Conservation (phyloP, 2,329 filamentous ascomycete genomes). For the Sclerotinia spermophila region DNA sequence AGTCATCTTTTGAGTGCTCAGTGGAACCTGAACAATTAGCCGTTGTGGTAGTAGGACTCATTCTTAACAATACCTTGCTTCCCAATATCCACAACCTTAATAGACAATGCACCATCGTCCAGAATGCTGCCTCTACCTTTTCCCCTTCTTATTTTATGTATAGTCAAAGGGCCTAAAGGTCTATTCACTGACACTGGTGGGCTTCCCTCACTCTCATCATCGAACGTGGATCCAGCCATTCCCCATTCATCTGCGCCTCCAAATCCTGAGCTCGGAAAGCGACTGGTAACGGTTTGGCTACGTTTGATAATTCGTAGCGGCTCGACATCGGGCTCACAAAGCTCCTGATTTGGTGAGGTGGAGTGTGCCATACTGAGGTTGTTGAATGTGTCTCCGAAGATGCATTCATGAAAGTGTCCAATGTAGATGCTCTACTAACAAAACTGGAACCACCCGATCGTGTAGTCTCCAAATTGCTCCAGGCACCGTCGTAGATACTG, state of each 20-base stretch:
- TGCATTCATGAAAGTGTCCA: conserved; percentile 32
- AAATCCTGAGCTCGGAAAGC: conserved; percentile 27
- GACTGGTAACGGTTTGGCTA: conserved; percentile 34
- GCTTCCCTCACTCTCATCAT: conserved; percentile 30
- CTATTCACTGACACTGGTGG: conserved; percentile 30
- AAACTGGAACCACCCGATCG: conserved; percentile 25
- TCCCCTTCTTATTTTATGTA: conserved; percentile 29
- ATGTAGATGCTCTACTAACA: conserved; percentile 23
- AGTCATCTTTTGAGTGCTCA: background rate
- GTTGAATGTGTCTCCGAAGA: conserved; percentile 15
- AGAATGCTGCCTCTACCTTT: conserved; percentile 27
- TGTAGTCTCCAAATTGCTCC: conserved; percentile 39
- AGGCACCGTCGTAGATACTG: conserved; percentile 39
- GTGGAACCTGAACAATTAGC: background rate
- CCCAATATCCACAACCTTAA: conserved; percentile 6
- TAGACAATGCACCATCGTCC: conserved; percentile 25
- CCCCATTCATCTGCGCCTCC: conserved; percentile 23
- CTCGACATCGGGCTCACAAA: conserved; percentile 38
- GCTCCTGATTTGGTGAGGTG: conserved; percentile 35
- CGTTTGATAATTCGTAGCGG: conserved; percentile 52
- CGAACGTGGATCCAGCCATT: conserved; percentile 25
- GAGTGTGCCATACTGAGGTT: conserved; percentile 39
- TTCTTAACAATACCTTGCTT: background rate
- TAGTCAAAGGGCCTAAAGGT: conserved; percentile 35
- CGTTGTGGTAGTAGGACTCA: background rate